Base-by-base conservation (phyloP, 805 yeast species). In the Metschnikowia bowlesiae region DNA sequence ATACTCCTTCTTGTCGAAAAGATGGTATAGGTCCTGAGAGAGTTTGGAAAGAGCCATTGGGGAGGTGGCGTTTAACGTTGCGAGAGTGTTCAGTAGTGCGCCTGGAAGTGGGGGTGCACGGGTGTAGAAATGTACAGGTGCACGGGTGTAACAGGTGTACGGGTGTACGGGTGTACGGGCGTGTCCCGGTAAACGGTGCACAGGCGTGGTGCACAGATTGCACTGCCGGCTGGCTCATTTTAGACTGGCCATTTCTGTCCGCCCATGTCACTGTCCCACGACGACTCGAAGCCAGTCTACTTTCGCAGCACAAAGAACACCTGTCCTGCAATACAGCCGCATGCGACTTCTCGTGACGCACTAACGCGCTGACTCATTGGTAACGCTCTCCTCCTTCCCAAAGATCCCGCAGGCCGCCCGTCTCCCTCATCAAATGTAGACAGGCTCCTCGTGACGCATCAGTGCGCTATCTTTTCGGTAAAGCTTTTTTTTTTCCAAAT, bases 1-100 rank as follows among this genome's bases (percentile, higher is more conserved):
- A 66, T 84, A 88, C 42, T 89, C 78, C 38, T 79, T 81, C 11
- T 75, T 61, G 33, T 82, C 83, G 61, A 84, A 92, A 26, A 84
- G 76, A 39, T 72, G 68, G 42, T 88, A 82, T 53, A 91, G 74
- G 57, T 87, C 84, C 43, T 80, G 79, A 1, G 96, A 85, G 48
- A 88, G 74, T 54, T 80, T 78, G 59, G 85, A 85, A 49, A 89
- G 73, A 1, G 91, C 80, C 83, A 78, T 80, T 39, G 44, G 48
- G 37, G n/a, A 37, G 28, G 13, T 37, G 40, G 40, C 29, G 30
- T 22, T 36, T 28, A 33, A 18, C 6, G 36, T 33, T 33, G 36
- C n/a, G 6, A 8, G 34, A 32, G 34, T 32, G 34, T 32, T 6
- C 13, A 10, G 9, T 13, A 10, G 34, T 5, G 34, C 6, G 32